phyloP scores from a whole-genome alignment of 169 alveolate genomes.

The Cryptosporidium ubiquitum region DNA sequence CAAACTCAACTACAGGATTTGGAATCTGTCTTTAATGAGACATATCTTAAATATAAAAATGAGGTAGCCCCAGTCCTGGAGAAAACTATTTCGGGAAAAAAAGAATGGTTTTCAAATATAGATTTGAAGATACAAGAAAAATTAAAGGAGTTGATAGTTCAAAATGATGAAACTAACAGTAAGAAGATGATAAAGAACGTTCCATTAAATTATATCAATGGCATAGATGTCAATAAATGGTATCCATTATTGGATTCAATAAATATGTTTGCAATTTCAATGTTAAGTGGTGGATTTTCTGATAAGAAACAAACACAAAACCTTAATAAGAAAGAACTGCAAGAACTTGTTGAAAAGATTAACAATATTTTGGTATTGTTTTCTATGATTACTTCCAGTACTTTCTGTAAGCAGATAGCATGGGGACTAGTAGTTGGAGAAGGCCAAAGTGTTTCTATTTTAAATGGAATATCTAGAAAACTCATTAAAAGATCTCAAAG shows the following conservation, averaged over 20 bases:
- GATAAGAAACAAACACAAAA: not conserved
- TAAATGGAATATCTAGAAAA: slow-evolving; percentile 4
- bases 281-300: slow-evolving; percentile 2
- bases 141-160: not conserved
- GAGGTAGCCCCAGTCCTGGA: not conserved
- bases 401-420: slow-evolving; percentile 44
- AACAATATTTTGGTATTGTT: not conserved
- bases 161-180: not conserved
- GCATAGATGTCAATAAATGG: slow-evolving; percentile 18
- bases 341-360: not conserved
- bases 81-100: not conserved
- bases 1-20: not conserved
- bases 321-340: not conserved
- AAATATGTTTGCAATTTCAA: slow-evolving; percentile 14
- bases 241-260: slow-evolving; percentile 26
- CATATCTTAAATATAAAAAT: slow-evolving; percentile 1
- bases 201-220: slow-evolving; percentile 28
- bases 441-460: not conserved
- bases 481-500: slow-evolving; percentile 10
- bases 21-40: slow-evolving; percentile 27
- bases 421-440: slow-evolving; percentile 25
- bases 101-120: slow-evolving; percentile 16
- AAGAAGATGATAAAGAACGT: not conserved
- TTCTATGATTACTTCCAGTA: not conserved
- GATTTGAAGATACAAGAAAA: not conserved